Base-by-base conservation (phyloP, 148 eudicot species). In the Rhododendron molle region DNA sequence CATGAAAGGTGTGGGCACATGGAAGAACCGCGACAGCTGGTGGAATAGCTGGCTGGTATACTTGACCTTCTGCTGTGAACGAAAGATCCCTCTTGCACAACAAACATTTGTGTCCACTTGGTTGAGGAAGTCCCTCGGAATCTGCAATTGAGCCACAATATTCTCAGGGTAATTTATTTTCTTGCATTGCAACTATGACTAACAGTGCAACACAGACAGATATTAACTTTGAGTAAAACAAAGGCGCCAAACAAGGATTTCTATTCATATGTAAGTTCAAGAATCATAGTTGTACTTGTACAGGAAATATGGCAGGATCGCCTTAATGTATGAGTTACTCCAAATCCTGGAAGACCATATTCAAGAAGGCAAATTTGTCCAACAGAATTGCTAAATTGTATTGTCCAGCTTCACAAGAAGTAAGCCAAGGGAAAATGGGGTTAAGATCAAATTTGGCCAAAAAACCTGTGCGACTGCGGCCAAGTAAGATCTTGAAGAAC, bases 41-140 rank as follows among this genome's bases (percentile, higher is more conserved):
- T 49, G 91, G 85, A 34, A 62, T 46, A 20, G 88, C n/a, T 0
- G 95, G 96, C 80, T 86, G 87, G 50, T 79, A 58, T 16, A 91
- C 67, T 0, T 90, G 91, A 38, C 98, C 98, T 85, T 92, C 92
- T 14, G 96, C 89, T 81, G 92, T 74, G 86, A 86, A 92, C 2
- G 91, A 87, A 73, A 95, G 89, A 77, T 95, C 96, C 91, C 98
- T 92, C 87, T 90, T 92, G 90, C 98, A 93, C 84, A 93, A 7
- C 81, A 86, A 46, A 89, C 98, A 95, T 34, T 87, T 91, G 1
- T 90, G 73, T 83, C 94, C 96, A 16, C 52, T 83, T 36, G 89
- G 80, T 76, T 84, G 83, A 81, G 89, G 86, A 36, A 46, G 80
- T 52, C 38, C 87, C 52, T 88, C 89, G 38, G 76, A 71, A 69